phyloP scores from a whole-genome alignment of 2,329 filamentous ascomycete species.

The Colletotrichum truncatum region DNA sequence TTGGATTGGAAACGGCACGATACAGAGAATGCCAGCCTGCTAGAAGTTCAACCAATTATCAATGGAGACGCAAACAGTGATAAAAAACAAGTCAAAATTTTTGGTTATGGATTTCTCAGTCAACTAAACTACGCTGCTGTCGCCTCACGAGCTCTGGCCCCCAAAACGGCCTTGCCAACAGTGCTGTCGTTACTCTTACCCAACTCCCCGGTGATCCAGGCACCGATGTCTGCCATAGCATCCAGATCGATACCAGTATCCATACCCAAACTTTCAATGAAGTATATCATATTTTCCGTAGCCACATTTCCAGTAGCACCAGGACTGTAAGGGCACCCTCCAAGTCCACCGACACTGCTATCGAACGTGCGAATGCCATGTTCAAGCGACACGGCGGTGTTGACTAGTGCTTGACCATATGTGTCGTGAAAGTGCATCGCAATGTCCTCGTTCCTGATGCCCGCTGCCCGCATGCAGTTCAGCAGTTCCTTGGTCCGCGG shows the following conservation, averaged over 20 bases:
- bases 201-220: constrained; percentile 75
- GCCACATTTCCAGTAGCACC: constrained; percentile 89
- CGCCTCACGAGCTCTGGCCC: constrained; percentile 47
- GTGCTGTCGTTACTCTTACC: constrained; percentile 71
- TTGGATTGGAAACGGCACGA: no score
- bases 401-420: constrained; percentile 86
- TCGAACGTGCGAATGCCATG: constrained; percentile 84
- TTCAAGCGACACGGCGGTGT: constrained; percentile 79
- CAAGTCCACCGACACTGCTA: constrained; percentile 80
- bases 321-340: constrained; percentile 86
- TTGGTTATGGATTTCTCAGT: background rate
- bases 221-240: constrained; percentile 72
- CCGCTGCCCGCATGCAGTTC: constrained; percentile 70
- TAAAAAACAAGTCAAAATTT: background rate
- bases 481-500: constrained; percentile 73
- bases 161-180: constrained; percentile 72
- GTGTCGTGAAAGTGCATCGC: constrained; percentile 92
- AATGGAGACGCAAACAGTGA: background rate
- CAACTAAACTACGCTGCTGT: constrained; percentile 3
- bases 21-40: no score
- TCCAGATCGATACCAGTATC: constrained; percentile 78
- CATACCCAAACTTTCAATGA: constrained; percentile 78
- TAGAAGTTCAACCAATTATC: background rate
- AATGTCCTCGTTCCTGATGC: constrained; percentile 74
- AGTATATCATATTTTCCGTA: constrained; percentile 85